A percentile compares a stretch with the other conserved stretches of the same genome.
Conservation (phyloP, 106 monocot species). For the Dendrobium catenatum region DNA sequence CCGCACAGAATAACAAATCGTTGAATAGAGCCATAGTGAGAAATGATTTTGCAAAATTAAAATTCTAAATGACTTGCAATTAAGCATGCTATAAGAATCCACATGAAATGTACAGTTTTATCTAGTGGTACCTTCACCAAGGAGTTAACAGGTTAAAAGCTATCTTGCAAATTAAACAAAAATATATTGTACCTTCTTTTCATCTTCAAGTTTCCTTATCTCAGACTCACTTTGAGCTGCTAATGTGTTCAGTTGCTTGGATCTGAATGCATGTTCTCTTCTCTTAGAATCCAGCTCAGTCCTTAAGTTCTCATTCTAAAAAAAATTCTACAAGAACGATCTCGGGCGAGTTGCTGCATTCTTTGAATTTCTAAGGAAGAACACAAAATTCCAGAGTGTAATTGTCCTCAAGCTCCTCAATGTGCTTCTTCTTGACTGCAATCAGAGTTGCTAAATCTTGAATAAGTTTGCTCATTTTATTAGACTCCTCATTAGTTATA, state of each 20-base stretch:
- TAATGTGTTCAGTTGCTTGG: conserved; percentile 23
- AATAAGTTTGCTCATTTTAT: conserved; percentile 39
- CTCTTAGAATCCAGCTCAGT: conserved; percentile 41
- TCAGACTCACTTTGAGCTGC: conserved; percentile 41
- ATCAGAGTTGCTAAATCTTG: conserved; percentile 37
- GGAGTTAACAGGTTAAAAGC: background rate
- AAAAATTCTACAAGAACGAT: conserved; percentile 38
- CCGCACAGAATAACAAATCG: too few species aligned
- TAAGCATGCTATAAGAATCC: background rate
- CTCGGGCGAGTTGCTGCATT: conserved; percentile 42
- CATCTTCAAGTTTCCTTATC: conserved; percentile 39
- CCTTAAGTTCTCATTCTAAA: conserved; percentile 44
- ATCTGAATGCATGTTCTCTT: conserved; percentile 42
- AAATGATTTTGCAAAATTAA: too few species aligned
- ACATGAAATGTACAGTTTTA: background rate
- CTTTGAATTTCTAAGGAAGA: conserved; percentile 46
- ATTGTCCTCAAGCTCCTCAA: conserved; percentile 48
- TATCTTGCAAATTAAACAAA: background rate
- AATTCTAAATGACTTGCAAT: too few species aligned
- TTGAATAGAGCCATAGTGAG: too few species aligned
- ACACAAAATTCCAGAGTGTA: conserved; percentile 16
- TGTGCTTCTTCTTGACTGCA: conserved; percentile 34
- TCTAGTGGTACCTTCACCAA: background rate
- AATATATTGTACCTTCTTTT: conserved; percentile 33
- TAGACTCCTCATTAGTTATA: conserved; percentile 28